A percentile compares a stretch with the other conserved stretches of the same genome.
These are phyloP conservation scores for Murraya paniculata DNA, from an alignment of 345 rosid species.

Conservation along the genomic window DNA sequence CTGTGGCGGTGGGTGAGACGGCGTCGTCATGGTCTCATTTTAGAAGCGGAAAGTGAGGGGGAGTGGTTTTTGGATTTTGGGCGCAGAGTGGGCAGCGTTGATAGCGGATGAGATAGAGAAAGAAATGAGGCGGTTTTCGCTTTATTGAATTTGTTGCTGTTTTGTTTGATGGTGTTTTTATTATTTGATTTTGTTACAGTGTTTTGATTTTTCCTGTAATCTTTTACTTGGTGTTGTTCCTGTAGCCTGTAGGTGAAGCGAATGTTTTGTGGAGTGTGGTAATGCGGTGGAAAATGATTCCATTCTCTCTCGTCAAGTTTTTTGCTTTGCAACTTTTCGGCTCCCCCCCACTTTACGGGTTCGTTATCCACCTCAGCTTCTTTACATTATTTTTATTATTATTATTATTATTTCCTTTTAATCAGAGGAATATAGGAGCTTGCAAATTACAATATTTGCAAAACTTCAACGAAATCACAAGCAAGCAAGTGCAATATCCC, in stretches of 20 bases:
- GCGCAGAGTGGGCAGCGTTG: conserved; percentile 15
- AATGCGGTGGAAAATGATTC: conserved; percentile 46
- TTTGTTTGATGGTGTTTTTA: background rate
- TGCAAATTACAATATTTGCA: background rate
- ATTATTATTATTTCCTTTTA: background rate
- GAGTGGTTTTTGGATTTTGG: background rate
- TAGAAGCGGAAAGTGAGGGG: background rate
- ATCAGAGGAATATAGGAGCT: background rate
- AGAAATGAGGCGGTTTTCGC: background rate
- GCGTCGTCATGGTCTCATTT: conserved; percentile 35
- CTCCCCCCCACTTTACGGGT: conserved; percentile 24
- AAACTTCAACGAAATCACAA: background rate
- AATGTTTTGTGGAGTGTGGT: conserved; percentile 20
- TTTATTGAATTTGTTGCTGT: background rate
- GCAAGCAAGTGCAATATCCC: conserved; percentile 8
- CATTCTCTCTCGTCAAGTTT: conserved; percentile 51
- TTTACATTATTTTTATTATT: background rate
- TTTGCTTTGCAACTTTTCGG: conserved; percentile 3
- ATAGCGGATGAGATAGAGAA: conserved; percentile 22
- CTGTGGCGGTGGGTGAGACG: conserved; percentile 27
- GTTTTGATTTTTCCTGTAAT: background rate
- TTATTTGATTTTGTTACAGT: background rate
- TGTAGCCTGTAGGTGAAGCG: background rate
- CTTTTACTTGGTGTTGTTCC: background rate
- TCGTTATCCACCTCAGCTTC: conserved; percentile 20